These are phyloP conservation scores for Monascus ruber DNA, from an alignment of 2,329 filamentous ascomycete genomes.

Conservation along the genomic window DNA sequence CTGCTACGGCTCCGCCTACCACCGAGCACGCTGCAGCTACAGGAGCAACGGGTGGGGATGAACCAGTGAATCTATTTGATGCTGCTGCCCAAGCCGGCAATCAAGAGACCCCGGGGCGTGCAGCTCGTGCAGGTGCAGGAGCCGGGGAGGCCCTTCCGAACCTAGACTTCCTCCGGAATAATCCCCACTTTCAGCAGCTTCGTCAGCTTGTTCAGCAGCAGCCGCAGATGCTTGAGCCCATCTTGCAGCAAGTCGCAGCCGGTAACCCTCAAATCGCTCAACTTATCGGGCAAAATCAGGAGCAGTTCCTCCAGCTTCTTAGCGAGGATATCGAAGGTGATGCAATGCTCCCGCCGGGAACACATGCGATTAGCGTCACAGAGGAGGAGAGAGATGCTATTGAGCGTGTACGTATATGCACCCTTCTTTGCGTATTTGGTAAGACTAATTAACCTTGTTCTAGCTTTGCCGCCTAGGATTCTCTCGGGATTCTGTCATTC, in stretches of 20 bases:
- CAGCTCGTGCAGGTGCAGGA: slow-evolving; percentile 33
- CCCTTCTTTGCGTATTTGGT: not conserved
- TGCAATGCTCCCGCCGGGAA: slow-evolving; percentile 64
- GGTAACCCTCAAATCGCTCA: slow-evolving; percentile 92
- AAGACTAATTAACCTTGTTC: not conserved
- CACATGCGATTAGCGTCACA: slow-evolving; percentile 81
- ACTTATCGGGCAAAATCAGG: slow-evolving; percentile 81
- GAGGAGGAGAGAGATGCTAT: slow-evolving; percentile 96
- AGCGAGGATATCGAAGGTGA: slow-evolving; percentile 82
- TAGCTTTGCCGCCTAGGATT: slow-evolving; percentile 90
- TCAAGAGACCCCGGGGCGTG: slow-evolving; percentile 25
- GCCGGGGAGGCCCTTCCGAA: slow-evolving; percentile 55
- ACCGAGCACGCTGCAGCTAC: slow-evolving; percentile 21
- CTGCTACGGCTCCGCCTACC: slow-evolving; percentile 30
- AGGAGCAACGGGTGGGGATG: slow-evolving; percentile 37
- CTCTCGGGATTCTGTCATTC: slow-evolving; percentile 82
- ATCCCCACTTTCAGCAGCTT: slow-evolving; percentile 95
- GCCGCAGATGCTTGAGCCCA: slow-evolving; percentile 96
- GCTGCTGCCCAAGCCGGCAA: slow-evolving; percentile 65
- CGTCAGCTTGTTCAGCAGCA: slow-evolving; percentile 95
- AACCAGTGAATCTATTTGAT: slow-evolving; percentile 80
- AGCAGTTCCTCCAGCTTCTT: slow-evolving; percentile 82
- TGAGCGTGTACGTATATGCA: slow-evolving; percentile 58
- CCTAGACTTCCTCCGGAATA: slow-evolving; percentile 87
- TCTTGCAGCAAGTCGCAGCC: slow-evolving; percentile 86